These are phyloP conservation scores for Fraxinus floribunda DNA, from an alignment of 305 asterid species.

Conservation along the genomic window DNA sequence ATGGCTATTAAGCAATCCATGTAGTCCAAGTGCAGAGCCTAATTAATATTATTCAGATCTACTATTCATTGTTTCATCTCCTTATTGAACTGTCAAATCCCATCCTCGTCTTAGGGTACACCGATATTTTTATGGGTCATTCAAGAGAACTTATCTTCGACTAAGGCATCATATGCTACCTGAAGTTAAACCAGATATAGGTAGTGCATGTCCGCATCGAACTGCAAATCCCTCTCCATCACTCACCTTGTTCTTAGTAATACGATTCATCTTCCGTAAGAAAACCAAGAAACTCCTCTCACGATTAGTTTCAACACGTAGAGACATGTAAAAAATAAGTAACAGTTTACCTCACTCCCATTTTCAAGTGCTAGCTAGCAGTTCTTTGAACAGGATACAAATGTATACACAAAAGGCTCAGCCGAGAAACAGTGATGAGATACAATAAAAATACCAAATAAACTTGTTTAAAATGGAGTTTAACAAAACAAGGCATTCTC, in stretches of 20 bases:
- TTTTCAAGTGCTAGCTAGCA: conserved; percentile 19
- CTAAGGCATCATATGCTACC: not conserved
- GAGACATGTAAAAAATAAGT: too few relatives aligned
- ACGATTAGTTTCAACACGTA: conserved; percentile 1
- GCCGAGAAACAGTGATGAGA: conserved; percentile 6
- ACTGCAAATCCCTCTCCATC: not conserved
- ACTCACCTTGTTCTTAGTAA: not conserved
- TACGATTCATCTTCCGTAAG: not conserved
- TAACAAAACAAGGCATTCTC: not conserved
- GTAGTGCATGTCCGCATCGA: not conserved
- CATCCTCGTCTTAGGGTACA: not conserved
- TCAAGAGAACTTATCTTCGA: not conserved
- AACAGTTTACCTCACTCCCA: conserved; percentile 23
- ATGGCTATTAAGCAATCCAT: conserved; percentile 18
- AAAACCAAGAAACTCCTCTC: not conserved
- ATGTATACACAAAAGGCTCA: conserved; percentile 19
- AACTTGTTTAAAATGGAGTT: conserved; percentile 12
- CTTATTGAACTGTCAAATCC: not conserved
- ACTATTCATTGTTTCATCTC: not conserved
- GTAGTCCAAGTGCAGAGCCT: not conserved
- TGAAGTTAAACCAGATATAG: not conserved
- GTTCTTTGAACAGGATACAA: conserved; percentile 19
- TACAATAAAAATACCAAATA: conserved; percentile 6
- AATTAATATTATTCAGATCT: not conserved
- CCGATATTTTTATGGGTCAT: not conserved